Evolutionary conservation across 768 basidiomycete species (phyloP).

Genomic region (Pisolithus sp.): DNA sequence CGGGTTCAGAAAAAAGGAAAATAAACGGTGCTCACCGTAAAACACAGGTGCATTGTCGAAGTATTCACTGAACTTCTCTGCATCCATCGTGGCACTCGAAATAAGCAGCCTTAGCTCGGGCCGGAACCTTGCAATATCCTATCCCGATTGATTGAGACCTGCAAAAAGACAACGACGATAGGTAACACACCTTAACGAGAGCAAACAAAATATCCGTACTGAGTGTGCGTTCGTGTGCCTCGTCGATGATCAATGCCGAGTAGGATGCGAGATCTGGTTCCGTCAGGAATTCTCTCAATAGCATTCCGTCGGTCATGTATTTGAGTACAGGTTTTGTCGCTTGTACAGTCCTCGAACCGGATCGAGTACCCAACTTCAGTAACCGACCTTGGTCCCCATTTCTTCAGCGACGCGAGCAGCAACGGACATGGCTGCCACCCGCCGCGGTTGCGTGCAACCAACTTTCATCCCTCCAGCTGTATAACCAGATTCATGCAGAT

Average conservation of each 20-base stretch:
- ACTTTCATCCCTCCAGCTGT: constrained; percentile 82
- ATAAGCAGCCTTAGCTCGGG: constrained; percentile 92
- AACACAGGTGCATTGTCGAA: constrained; percentile 97
- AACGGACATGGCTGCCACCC: constrained; percentile 98
- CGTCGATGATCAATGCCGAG: constrained; percentile 93
- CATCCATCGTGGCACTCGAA: constrained; percentile 95
- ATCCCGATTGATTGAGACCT: constrained; percentile 18
- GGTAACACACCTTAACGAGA: constrained; percentile 83
- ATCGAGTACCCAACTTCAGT: constrained; percentile 99
- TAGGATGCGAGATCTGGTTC: constrained; percentile 96
- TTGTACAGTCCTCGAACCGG: constrained; percentile 98
- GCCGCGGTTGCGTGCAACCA: constrained; percentile 90
- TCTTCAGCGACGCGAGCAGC: constrained; percentile 99
- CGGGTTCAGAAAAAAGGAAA: background rate
- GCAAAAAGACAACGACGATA: constrained; percentile 7
- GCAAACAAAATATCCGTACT: constrained; percentile 99
- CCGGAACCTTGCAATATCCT: constrained; percentile 96
- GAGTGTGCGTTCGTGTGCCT: constrained; percentile 95
- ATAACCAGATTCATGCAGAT: constrained; percentile 96
- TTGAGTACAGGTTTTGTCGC: constrained; percentile 98
- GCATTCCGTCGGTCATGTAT: constrained; percentile 99
- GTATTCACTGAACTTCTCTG: constrained; percentile 96
- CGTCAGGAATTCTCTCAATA: constrained; percentile 92
- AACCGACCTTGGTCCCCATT: constrained; percentile 94
- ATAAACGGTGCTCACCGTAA: constrained; percentile 51